Conservation (phyloP, 768 basidiomycete genomes). For the Suillus discolor region DNA sequence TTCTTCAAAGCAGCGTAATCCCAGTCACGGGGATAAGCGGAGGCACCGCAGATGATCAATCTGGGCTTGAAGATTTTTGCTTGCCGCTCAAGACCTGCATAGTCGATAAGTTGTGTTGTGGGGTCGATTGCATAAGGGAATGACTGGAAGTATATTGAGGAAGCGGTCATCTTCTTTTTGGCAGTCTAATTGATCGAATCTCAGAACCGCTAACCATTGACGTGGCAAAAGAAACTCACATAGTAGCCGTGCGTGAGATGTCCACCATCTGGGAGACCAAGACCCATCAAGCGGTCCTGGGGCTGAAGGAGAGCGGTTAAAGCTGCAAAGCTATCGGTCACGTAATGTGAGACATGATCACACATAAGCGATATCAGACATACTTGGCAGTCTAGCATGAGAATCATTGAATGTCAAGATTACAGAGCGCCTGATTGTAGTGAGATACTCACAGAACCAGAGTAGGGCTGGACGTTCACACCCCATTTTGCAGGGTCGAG, state of each 20-base stretch:
- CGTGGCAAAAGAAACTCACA: slow-evolving; percentile 44
- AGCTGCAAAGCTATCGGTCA: slow-evolving; percentile 78
- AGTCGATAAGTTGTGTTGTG: slow-evolving; percentile 88
- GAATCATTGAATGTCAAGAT: slow-evolving; percentile 11
- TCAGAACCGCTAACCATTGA: slow-evolving; percentile 6
- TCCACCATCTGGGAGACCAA: slow-evolving; percentile 96
- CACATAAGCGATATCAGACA: slow-evolving; percentile 26
- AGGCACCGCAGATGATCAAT: slow-evolving; percentile 96
- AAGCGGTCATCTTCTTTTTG: slow-evolving; percentile 99
- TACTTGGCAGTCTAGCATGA: slow-evolving; percentile 81
- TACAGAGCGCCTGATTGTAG: slow-evolving; percentile 14
- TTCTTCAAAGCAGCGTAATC: slow-evolving; percentile 85
- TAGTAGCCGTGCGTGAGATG: slow-evolving; percentile 98
- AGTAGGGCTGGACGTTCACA: slow-evolving; percentile 99
- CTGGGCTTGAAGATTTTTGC: slow-evolving; percentile 96
- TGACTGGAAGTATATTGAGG: slow-evolving; percentile 99
- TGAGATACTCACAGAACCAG: slow-evolving; percentile 69
- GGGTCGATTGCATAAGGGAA: slow-evolving; percentile 89
- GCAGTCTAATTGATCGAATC: slow-evolving; percentile 61
- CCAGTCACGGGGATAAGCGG: slow-evolving; percentile 98
- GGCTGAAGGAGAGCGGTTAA: slow-evolving; percentile 95
- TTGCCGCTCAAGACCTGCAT: slow-evolving; percentile 74
- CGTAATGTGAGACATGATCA: slow-evolving; percentile 16
- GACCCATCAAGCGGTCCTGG: slow-evolving; percentile 98
- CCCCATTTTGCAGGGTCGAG: slow-evolving; percentile 94